Evolutionary conservation across 208 protist species (phyloP).

Genomic region (Acanthamoeba healyi): DNA sequence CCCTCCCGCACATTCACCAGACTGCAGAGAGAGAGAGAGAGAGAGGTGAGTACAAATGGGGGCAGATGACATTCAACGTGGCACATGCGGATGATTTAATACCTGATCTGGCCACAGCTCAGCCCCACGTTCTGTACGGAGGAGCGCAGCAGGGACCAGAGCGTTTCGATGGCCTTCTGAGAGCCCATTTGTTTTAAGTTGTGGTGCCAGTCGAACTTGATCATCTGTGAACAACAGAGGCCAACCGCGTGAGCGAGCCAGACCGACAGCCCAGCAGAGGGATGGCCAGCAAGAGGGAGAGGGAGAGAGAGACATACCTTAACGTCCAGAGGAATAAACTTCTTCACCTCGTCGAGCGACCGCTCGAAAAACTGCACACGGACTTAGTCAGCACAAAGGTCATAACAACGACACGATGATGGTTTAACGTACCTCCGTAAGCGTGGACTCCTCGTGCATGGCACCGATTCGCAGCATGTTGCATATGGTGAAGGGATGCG

Average conservation of each 20-base stretch:
- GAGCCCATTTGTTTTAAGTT: constrained; percentile 78
- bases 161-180: constrained; percentile 74
- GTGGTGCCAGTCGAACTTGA: constrained; percentile 85
- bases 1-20: background rate
- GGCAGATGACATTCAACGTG: too few relatives aligned
- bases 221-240: too few relatives aligned
- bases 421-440: background rate
- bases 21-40: background rate
- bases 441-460: constrained; percentile 54
- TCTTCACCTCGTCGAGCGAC: constrained; percentile 72
- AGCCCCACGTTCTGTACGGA: constrained; percentile 49
- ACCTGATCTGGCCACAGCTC: constrained; percentile 35
- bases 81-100: background rate
- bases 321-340: constrained; percentile 34
- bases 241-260: too few relatives aligned
- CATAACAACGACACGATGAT: background rate
- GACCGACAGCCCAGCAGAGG: too few relatives aligned
- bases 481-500: constrained; percentile 44
- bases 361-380: constrained; percentile 59
- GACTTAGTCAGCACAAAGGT: too few relatives aligned
- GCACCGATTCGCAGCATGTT: constrained; percentile 68
- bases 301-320: constrained; percentile 73
- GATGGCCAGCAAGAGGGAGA: too few relatives aligned
- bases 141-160: constrained; percentile 73
- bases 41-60: too few relatives aligned